Conservation (phyloP, 768 basidiomycete genomes). For the Termitomyces heimii region DNA sequence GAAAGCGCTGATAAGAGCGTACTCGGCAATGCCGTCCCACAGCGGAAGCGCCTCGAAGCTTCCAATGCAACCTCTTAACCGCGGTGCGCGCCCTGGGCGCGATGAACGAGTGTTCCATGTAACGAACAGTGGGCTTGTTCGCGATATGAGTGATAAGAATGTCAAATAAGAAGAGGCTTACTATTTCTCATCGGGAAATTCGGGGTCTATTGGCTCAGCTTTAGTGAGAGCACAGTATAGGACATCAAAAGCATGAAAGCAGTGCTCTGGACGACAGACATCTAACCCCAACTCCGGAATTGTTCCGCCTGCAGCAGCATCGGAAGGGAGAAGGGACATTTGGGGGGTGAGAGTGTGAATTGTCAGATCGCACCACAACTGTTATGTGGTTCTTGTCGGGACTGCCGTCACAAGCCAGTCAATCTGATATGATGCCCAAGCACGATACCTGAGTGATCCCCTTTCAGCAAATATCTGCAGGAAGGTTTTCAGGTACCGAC, state of each 20-base stretch:
- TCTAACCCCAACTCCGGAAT: slow-evolving; percentile 32
- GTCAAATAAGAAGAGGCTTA: slow-evolving; percentile 28
- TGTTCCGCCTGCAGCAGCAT: slow-evolving; percentile 35
- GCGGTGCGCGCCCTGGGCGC: slow-evolving; percentile 51
- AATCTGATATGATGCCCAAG: slow-evolving; percentile 6
- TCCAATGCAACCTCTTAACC: slow-evolving; percentile 91
- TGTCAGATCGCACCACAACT: background rate
- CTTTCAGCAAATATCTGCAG: background rate
- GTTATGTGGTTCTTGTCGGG: background rate
- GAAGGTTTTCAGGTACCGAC: background rate
- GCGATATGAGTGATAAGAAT: background rate
- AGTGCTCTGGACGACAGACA: slow-evolving; percentile 68
- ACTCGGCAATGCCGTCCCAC: slow-evolving; percentile 75
- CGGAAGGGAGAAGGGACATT: slow-evolving; percentile 54
- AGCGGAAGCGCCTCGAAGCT: slow-evolving; percentile 78
- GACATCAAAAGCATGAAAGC: slow-evolving; percentile 77
- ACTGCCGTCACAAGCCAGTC: background rate
- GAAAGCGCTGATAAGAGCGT: slow-evolving; percentile 89
- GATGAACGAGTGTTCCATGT: slow-evolving; percentile 84
- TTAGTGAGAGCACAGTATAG: slow-evolving; percentile 71
- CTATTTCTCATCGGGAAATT: slow-evolving; percentile 75
- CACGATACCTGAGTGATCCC: slow-evolving; percentile 1
- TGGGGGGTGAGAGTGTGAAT: slow-evolving; percentile 17
- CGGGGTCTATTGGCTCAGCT: slow-evolving; percentile 49
- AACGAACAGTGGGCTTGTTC: slow-evolving; percentile 82